phyloP scores from a whole-genome alignment of 2,329 filamentous ascomycete genomes.

The Fusarium sp. region DNA sequence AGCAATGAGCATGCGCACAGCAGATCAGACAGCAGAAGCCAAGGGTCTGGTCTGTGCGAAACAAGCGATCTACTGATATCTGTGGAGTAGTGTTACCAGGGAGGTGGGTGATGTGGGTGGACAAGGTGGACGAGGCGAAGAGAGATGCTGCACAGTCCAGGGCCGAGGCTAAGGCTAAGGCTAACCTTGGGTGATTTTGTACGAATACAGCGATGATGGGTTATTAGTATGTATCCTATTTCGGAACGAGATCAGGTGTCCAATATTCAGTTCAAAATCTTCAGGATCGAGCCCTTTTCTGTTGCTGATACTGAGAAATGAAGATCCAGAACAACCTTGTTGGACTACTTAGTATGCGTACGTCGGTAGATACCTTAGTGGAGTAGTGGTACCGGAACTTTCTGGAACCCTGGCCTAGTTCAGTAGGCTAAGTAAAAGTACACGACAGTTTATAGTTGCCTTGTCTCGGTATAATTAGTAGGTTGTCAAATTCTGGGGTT shows the following conservation, averaged over 20 bases:
- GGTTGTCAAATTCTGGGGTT: not conserved
- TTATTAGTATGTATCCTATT: not conserved
- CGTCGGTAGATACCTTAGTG: not conserved
- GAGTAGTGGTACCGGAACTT: constrained; percentile 6
- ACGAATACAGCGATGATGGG: not conserved
- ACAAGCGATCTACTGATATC: constrained; percentile 37
- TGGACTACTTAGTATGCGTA: constrained; percentile 6
- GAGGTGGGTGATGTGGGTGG: constrained; percentile 31
- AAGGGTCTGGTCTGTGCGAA: constrained; percentile 47
- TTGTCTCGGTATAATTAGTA: not conserved
- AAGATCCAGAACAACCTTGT: constrained; percentile 33
- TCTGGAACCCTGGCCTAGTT: constrained; percentile 1
- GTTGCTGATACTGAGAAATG: constrained; percentile 1
- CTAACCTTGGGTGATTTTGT: not conserved
- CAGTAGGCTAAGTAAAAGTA: not conserved
- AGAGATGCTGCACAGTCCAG: constrained; percentile 2
- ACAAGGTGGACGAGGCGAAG: constrained; percentile 14
- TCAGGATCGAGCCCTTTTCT: not conserved
- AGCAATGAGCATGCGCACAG: constrained; percentile 29
- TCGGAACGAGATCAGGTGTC: not conserved
- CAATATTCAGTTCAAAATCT: not conserved
- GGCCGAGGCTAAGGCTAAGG: not conserved
- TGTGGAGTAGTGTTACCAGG: constrained; percentile 44
- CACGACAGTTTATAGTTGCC: constrained; percentile 9
- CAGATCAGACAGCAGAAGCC: constrained; percentile 27